Conservation (phyloP, 176 grass and related monocot genomes). For the Musa troglodytarum region DNA sequence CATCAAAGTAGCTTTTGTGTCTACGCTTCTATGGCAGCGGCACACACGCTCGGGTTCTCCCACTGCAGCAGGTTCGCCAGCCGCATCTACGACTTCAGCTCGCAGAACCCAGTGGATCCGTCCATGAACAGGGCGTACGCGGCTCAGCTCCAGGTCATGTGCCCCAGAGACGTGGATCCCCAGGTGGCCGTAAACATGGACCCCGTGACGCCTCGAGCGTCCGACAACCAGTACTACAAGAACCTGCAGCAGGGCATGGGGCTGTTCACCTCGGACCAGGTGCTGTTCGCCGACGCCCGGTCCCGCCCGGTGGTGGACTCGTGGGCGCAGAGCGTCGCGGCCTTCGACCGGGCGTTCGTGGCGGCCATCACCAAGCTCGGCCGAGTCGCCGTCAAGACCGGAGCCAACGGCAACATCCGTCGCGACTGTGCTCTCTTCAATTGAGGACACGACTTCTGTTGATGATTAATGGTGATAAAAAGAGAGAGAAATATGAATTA, state of each 20-base stretch:
- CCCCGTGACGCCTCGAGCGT: not conserved
- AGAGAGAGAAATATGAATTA: no score
- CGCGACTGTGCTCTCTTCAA: constrained; percentile 5
- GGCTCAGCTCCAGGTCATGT: not conserved
- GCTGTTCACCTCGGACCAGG: constrained; percentile 15
- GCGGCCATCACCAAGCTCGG: constrained; percentile 9
- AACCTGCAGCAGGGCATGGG: constrained; percentile 14
- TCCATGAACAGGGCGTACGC: not conserved
- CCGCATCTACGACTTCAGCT: not conserved
- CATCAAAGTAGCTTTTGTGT: not conserved
- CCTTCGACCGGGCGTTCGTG: not conserved
- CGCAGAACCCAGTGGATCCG: not conserved
- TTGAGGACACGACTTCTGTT: not conserved
- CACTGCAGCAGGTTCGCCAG: constrained; percentile 1
- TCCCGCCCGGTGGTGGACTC: not conserved
- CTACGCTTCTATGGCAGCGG: not conserved
- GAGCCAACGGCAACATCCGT: not conserved
- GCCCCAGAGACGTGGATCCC: constrained; percentile 4
- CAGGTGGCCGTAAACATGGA: constrained; percentile 3
- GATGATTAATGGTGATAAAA: no score
- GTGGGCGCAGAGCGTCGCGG: not conserved
- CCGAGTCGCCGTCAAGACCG: constrained; percentile 16
- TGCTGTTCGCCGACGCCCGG: not conserved
- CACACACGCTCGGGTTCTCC: constrained; percentile 4
- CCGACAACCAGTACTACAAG: constrained; percentile 20